Conservation (phyloP, 2,329 filamentous ascomycete genomes). For the Scopulariopsis brevicaulis region DNA sequence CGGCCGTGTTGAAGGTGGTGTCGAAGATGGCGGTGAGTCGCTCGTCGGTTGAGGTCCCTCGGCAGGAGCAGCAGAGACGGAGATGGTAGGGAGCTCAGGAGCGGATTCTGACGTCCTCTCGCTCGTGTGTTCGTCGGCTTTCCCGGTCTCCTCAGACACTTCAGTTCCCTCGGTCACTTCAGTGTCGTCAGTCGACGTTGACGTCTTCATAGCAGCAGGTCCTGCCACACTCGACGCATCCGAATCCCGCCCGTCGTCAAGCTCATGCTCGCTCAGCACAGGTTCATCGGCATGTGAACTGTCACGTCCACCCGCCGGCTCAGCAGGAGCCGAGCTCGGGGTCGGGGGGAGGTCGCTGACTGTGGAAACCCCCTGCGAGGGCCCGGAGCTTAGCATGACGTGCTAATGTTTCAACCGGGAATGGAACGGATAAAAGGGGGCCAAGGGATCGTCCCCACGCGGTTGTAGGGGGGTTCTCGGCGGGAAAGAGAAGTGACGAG, state of each 20-base stretch:
- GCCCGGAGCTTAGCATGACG: constrained; percentile 21
- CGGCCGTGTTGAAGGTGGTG: background rate
- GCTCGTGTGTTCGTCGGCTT: background rate
- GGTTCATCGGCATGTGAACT: background rate
- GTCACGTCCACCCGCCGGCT: background rate
- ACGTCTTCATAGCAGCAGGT: background rate
- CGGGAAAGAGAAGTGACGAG: background rate
- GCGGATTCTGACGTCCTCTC: background rate
- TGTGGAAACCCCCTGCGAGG: constrained; percentile 9
- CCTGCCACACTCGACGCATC: background rate
- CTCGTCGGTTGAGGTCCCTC: background rate
- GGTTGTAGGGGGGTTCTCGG: background rate
- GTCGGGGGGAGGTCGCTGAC: background rate
- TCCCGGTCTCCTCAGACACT: background rate
- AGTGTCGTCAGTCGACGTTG: background rate
- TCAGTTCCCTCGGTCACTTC: background rate
- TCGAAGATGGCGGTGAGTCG: background rate
- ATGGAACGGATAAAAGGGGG: background rate
- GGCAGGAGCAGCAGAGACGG: background rate
- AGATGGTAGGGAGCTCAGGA: constrained; percentile 1
- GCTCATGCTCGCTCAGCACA: background rate
- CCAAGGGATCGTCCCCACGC: background rate
- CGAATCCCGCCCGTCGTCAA: background rate
- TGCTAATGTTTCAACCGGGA: constrained; percentile 21
- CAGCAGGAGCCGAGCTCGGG: background rate